Conservation (phyloP, 2,329 filamentous ascomycete genomes). For the Tolypocladium paradoxum region DNA sequence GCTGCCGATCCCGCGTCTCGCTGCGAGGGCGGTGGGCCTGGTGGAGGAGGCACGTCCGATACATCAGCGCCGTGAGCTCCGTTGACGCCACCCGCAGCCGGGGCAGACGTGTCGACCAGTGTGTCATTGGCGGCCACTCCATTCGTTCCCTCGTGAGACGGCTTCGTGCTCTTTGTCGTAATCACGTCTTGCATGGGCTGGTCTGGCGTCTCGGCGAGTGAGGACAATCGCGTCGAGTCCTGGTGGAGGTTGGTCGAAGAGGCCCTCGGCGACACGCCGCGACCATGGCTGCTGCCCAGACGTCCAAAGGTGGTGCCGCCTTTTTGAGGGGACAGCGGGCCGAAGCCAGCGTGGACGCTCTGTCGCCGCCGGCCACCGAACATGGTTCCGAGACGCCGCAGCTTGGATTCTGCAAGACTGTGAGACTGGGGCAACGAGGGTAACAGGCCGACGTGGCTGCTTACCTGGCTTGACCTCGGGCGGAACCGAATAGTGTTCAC, state of each 20-base stretch:
- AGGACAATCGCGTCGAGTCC: conserved; percentile 42
- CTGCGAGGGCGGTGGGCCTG: conserved; percentile 38
- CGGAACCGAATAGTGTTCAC: conserved; percentile 29
- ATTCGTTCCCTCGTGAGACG: conserved; percentile 33
- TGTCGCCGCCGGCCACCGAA: conserved; percentile 51
- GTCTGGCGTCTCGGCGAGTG: conserved; percentile 46
- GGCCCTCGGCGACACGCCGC: conserved; percentile 41
- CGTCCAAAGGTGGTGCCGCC: conserved; percentile 45
- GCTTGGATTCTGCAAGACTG: conserved; percentile 34
- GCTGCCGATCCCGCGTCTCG: conserved; percentile 23
- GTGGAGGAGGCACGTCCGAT: conserved; percentile 39
- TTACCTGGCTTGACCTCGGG: conserved; percentile 26
- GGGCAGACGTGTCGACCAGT: conserved; percentile 19
- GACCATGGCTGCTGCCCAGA: conserved; percentile 53
- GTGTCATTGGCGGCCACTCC: conserved; percentile 25
- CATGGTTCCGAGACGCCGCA: conserved; percentile 59
- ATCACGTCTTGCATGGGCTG: conserved; percentile 16
- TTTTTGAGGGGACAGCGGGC: conserved; percentile 44
- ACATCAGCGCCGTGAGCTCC: conserved; percentile 35
- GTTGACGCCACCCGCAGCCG: conserved; percentile 31
- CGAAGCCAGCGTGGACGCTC: conserved; percentile 54
- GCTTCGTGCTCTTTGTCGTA: conserved; percentile 9
- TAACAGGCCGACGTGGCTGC: neutral
- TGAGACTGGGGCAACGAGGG: conserved; percentile 9
- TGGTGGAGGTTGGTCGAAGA: conserved; percentile 48